Base-by-base conservation (phyloP, 2,329 filamentous ascomycete species). In the Monilinia laxa region DNA sequence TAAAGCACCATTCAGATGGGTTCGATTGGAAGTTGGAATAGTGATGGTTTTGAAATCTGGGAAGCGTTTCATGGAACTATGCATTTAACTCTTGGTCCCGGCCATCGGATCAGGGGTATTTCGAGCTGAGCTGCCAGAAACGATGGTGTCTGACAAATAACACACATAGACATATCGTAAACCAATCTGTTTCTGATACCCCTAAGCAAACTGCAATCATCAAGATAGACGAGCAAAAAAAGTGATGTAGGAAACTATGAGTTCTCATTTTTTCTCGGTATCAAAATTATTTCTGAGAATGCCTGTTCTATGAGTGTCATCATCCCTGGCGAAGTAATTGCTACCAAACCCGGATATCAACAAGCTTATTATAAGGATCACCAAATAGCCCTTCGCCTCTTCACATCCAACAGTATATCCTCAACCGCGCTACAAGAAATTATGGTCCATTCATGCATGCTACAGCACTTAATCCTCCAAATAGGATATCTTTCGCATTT, bases 401-500 rank as follows among this genome's bases (percentile, higher is more conserved):
- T 35, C 25, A 20, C 7, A 7, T 31, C 28, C 47, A 49, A 35
- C 23, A 10, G 28, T 23, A 51, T 35, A 25, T 60, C 14, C 57
- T 60, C 57, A 51, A 16, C 45, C 4, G 20, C n/a, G 28, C 28
- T 60, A 20, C 23, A 59, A 23, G 31, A 20, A 45, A 16, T 31
- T 20, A 55, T 31, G 5, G 12, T 38, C 35, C n/a, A 62, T 9
- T n/a, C 38, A 31, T 53, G 18, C 23, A 31, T 53, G 18, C 31
- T 35, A 23, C 14, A n/a, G 52, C 9, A 58, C n/a, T 16, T 65
- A 65, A 54, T 76, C 71, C 65, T 77, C 76, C 64, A 75, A 72
- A 65, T 77, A 77, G 6, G 75, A 77, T 10, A 77, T 71, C 69
- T 77, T 77, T 66, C 95, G 88, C 95, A 99, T 98, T 84, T 99